Percentiles rank a stretch among this genome's conserved stretches.
These are phyloP conservation scores for Alternaria sp. DNA, from an alignment of 2,329 filamentous ascomycete species.

Conservation along the genomic window DNA sequence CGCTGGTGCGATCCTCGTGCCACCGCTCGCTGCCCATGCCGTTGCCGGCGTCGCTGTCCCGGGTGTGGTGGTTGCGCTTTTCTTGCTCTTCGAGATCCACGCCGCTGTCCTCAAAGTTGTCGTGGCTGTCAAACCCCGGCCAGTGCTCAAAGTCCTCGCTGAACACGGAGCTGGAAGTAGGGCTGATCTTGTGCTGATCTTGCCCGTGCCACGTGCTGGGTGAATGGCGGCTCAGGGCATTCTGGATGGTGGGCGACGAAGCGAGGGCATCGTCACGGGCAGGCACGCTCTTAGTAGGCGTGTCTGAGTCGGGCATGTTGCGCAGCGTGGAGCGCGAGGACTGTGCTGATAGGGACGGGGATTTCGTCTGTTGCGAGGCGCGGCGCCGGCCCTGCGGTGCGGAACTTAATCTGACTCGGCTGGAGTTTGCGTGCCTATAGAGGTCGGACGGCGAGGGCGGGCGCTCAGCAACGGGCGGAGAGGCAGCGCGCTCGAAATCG, in stretches of 20 bases:
- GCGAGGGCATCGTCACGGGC: slow-evolving; percentile 34
- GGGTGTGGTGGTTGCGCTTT: slow-evolving; percentile 41
- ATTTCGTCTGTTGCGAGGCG: slow-evolving; percentile 36
- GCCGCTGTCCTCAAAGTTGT: slow-evolving; percentile 42
- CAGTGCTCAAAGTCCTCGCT: slow-evolving; percentile 54
- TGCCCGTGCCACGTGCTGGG: slow-evolving; percentile 23
- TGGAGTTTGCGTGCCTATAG: slow-evolving; percentile 29
- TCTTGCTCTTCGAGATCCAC: slow-evolving; percentile 44
- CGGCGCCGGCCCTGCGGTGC: slow-evolving; percentile 39
- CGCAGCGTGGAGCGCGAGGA: slow-evolving; percentile 47
- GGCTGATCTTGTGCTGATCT: slow-evolving; percentile 40
- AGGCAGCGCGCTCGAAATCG: slow-evolving; percentile 52
- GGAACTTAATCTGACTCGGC: slow-evolving; percentile 36
- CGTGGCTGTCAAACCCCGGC: slow-evolving; percentile 45
- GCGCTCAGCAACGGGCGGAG: slow-evolving; percentile 56
- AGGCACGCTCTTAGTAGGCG: slow-evolving; percentile 17
- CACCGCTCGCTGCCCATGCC: slow-evolving; percentile 46
- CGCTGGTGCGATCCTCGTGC: slow-evolving; percentile 47
- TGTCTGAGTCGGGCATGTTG: slow-evolving; percentile 34
- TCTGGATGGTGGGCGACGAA: slow-evolving; percentile 43
- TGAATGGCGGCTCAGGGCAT: slow-evolving; percentile 22
- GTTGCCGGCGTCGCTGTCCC: slow-evolving; percentile 44
- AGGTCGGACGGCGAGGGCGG: slow-evolving; percentile 51
- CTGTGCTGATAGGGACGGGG: slow-evolving; percentile 41
- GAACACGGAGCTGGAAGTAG: slow-evolving; percentile 50